Conservation (phyloP, 2,329 filamentous ascomycete species). For the Sclerotinia borealis region DNA sequence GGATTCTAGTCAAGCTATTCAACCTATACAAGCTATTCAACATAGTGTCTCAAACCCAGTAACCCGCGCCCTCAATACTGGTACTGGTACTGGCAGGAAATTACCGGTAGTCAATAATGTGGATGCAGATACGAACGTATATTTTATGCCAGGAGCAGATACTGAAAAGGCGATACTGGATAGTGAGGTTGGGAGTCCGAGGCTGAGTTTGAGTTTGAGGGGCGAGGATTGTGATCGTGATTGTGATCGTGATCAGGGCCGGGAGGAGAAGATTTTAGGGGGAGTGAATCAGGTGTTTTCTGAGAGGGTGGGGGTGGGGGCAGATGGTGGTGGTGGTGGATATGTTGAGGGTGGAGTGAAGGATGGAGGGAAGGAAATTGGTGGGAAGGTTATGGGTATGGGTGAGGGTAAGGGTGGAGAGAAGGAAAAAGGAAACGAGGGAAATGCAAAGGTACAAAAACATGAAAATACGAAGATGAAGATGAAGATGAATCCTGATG, state of each 20-base stretch:
- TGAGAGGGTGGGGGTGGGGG: too few species aligned
- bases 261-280: too few species aligned
- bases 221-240: not conserved
- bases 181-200: not conserved
- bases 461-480: not conserved
- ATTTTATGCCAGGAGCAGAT: not conserved
- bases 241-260: not conserved
- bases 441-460: too few species aligned
- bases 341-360: too few species aligned
- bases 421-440: not conserved
- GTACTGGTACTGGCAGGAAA: too few species aligned
- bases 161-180: not conserved
- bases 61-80: not conserved
- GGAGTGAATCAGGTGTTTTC: too few species aligned
- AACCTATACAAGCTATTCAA: too few species aligned
- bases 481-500: slow-evolving; percentile 4
- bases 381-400: not conserved
- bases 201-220: too few species aligned
- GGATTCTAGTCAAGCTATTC: too few species aligned
- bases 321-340: too few species aligned
- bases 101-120: too few species aligned
- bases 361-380: too few species aligned
- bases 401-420: not conserved
- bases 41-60: rapidly evolving
- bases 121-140: not conserved